A percentile compares a stretch with the other conserved stretches of the same genome.
Evolutionary conservation across 371 early-diverging fungal species (phyloP).

Genomic region (Syncephalastrum monosporum): DNA sequence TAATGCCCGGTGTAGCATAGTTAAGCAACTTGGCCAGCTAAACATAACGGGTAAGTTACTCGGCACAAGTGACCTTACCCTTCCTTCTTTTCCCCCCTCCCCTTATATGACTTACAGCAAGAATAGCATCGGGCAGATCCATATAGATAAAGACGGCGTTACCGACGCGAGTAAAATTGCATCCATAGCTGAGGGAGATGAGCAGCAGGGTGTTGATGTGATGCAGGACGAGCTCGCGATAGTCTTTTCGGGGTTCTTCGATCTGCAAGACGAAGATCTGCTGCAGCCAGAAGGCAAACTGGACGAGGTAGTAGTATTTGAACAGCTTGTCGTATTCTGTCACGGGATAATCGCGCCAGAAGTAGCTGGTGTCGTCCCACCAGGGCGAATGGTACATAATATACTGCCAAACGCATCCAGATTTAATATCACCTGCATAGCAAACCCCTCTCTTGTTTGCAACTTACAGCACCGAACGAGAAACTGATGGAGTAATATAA

Average conservation of each 20-base stretch:
- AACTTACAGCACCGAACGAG: slow-evolving; percentile 51
- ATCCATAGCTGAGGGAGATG: slow-evolving; percentile 60
- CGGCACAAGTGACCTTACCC: background rate
- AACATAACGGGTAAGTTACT: background rate
- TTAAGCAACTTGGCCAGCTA: slow-evolving; percentile 65
- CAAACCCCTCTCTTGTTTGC: background rate
- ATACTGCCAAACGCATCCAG: slow-evolving; percentile 17
- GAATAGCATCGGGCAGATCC: slow-evolving; percentile 76
- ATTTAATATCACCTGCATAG: background rate
- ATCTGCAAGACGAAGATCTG: slow-evolving; percentile 72
- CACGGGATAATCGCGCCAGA: slow-evolving; percentile 68
- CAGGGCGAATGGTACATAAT: slow-evolving; percentile 58
- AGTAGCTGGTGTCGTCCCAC: slow-evolving; percentile 66
- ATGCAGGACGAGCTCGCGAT: slow-evolving; percentile 65
- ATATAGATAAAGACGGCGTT: slow-evolving; percentile 76
- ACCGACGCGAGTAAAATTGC: slow-evolving; percentile 75
- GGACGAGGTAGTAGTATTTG: slow-evolving; percentile 71
- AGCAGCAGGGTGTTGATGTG: slow-evolving; percentile 73
- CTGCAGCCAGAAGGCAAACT: slow-evolving; percentile 75
- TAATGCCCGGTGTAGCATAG: slow-evolving; percentile 43
- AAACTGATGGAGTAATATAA: slow-evolving; percentile 56
- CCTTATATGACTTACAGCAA: slow-evolving; percentile 61
- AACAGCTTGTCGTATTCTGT: slow-evolving; percentile 52
- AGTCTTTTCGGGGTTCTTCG: slow-evolving; percentile 76
- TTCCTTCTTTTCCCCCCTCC: background rate